These are phyloP conservation scores for Oryza punctata DNA, from an alignment of 176 grass and related monocot species.

Conservation along the genomic window DNA sequence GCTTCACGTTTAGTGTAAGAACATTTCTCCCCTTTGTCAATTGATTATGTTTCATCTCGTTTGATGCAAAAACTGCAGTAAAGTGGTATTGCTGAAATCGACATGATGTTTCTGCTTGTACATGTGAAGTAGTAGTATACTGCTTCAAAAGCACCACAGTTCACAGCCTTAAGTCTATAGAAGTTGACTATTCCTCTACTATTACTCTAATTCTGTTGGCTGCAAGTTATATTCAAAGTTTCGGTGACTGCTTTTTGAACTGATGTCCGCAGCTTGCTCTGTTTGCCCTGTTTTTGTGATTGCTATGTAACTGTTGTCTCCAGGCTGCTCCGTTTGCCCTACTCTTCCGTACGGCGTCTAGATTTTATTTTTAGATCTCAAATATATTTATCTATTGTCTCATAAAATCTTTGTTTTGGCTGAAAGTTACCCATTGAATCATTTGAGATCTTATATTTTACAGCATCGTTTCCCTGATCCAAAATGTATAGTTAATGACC, in stretches of 20 bases:
- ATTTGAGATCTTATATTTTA: constrained; percentile 6
- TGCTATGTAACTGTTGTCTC: background rate
- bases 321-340: background rate
- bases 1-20: constrained; percentile 87
- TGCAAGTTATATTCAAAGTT: background rate
- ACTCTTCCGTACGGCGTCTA: background rate
- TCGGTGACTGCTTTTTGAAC: no score
- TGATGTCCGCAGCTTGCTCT: no score
- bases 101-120: no score
- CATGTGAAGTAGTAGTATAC: no score
- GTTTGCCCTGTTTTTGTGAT: background rate
- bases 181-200: no score
- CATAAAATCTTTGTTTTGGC: background rate
- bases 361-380: background rate
- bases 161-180: no score
- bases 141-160: no score
- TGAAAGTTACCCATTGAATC: background rate
- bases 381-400: background rate
- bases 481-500: constrained; percentile 71
- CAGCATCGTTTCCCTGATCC: constrained; percentile 77
- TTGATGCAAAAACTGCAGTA: background rate
- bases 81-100: no score
- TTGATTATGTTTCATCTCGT: background rate
- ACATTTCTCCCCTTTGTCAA: background rate
- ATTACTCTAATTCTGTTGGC: no score